phyloP scores from a whole-genome alignment of 805 yeast species.

The Nakazawaea molendinolei region DNA sequence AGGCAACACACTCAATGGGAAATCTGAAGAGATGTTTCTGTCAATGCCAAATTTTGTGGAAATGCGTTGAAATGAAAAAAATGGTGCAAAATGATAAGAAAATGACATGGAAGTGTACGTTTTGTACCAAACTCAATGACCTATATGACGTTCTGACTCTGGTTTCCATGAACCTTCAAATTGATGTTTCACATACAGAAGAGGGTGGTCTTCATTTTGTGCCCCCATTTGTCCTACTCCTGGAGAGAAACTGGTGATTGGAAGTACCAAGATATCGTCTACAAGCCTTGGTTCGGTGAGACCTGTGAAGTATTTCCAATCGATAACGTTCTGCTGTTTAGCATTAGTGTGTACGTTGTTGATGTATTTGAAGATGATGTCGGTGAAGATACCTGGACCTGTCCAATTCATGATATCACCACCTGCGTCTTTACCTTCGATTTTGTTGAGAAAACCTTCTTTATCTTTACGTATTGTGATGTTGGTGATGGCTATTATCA shows the following conservation, averaged over 20 bases:
- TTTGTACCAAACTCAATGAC: not conserved
- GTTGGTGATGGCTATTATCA: constrained; percentile 73
- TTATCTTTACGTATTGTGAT: constrained; percentile 53
- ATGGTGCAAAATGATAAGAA: not conserved
- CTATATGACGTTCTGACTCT: constrained; percentile 15
- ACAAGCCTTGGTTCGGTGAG: constrained; percentile 46
- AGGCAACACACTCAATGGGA: no score
- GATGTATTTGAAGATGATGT: constrained; percentile 71
- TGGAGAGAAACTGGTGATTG: constrained; percentile 64
- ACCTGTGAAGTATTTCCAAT: constrained; percentile 61
- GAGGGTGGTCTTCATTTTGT: constrained; percentile 28
- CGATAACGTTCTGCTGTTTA: constrained; percentile 28
- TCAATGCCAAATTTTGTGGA: no score
- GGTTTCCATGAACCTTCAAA: constrained; percentile 64
- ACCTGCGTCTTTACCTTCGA: constrained; percentile 58
- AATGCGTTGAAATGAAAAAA: not conserved
- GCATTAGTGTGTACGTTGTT: constrained; percentile 45
- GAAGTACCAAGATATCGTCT: constrained; percentile 67
- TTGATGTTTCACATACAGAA: constrained; percentile 57
- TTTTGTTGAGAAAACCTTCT: constrained; percentile 37
- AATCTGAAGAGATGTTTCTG: no score
- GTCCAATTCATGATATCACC: constrained; percentile 90
- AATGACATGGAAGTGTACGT: no score
- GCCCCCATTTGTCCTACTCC: constrained; percentile 70
- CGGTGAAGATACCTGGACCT: constrained; percentile 96